Evolutionary conservation across 2,329 filamentous ascomycete species (phyloP).

Genomic region (Calonectria fujianensis): DNA sequence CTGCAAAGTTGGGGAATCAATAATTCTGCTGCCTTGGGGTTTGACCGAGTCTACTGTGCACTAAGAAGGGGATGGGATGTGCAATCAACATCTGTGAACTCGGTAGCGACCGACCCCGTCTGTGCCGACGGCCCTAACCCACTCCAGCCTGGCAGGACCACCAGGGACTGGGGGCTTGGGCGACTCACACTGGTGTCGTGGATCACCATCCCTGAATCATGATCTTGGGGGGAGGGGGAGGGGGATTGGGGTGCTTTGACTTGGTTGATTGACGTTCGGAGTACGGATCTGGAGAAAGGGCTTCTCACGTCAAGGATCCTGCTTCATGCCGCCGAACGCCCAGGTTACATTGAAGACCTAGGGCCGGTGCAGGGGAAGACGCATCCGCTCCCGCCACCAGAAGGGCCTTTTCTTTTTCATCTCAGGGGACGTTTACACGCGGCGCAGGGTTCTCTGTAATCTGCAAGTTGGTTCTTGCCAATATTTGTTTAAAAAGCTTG

Average conservation of each 20-base stretch:
- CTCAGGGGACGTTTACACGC: constrained; percentile 19
- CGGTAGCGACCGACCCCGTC: constrained; percentile 15
- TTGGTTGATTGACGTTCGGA: constrained; percentile 9
- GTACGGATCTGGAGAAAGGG: constrained; percentile 1
- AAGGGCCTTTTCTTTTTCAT: constrained; percentile 2
- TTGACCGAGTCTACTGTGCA: constrained; percentile 23
- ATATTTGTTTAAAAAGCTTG: not conserved
- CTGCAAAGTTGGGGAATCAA: constrained; percentile 7
- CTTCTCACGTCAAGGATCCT: constrained; percentile 15
- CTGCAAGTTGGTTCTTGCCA: not conserved
- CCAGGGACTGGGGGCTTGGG: constrained; percentile 14
- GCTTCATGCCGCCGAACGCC: constrained; percentile 24
- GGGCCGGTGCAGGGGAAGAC: constrained; percentile 25
- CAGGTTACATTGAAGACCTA: constrained; percentile 16
- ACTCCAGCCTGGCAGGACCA: not conserved
- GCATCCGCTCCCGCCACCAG: constrained; percentile 15
- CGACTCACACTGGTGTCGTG: constrained; percentile 35
- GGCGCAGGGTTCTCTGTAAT: constrained; percentile 28
- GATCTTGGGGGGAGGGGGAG: constrained; percentile 2
- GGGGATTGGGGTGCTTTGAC: constrained; percentile 8
- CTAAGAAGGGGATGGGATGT: constrained; percentile 27
- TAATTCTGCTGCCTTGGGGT: constrained; percentile 38
- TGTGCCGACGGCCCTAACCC: constrained; percentile 15
- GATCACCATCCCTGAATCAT: constrained; percentile 35
- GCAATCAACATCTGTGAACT: not conserved